A percentile compares a stretch with the other conserved stretches of the same genome.
These are phyloP conservation scores for Tricholoma saponaceum DNA, from an alignment of 768 basidiomycete genomes.

Conservation along the genomic window DNA sequence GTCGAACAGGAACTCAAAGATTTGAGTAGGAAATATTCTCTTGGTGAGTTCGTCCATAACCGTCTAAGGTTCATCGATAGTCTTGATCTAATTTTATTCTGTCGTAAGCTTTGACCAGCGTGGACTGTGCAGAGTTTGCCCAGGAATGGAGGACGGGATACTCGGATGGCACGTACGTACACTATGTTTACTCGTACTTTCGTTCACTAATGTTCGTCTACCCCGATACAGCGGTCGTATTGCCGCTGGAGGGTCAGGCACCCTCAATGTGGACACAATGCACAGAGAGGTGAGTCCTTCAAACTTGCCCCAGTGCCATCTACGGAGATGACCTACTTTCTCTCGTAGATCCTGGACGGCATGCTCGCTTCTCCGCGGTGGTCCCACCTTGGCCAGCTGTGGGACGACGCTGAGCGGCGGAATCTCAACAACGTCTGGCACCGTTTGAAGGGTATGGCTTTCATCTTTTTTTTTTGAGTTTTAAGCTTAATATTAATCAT, in stretches of 20 bases:
- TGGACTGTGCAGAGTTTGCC: slow-evolving; percentile 47
- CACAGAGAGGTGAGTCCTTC: slow-evolving; percentile 43
- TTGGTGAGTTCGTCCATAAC: slow-evolving; percentile 16
- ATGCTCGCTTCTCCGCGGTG: slow-evolving; percentile 49
- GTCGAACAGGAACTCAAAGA: slow-evolving; percentile 27
- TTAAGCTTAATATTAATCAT: neutral
- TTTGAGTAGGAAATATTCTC: slow-evolving; percentile 23
- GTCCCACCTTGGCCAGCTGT: slow-evolving; percentile 40
- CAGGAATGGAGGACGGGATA: slow-evolving; percentile 57
- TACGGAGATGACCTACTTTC: neutral
- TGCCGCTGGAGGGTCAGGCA: slow-evolving; percentile 41
- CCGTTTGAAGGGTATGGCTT: slow-evolving; percentile 41
- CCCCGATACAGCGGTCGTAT: slow-evolving; percentile 33
- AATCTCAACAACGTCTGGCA: slow-evolving; percentile 58
- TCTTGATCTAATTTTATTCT: neutral
- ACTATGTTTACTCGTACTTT: neutral
- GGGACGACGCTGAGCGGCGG: slow-evolving; percentile 39
- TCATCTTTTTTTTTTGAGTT: neutral
- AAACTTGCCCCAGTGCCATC: neutral
- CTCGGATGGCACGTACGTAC: slow-evolving; percentile 38
- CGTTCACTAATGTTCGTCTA: neutral
- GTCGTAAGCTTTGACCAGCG: slow-evolving; percentile 10
- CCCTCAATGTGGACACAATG: slow-evolving; percentile 49
- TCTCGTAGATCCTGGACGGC: slow-evolving; percentile 47
- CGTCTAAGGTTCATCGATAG: neutral